These are phyloP conservation scores for Thalassiosira mediterranea DNA, from an alignment of 352 stramenopile species.

Conservation along the genomic window DNA sequence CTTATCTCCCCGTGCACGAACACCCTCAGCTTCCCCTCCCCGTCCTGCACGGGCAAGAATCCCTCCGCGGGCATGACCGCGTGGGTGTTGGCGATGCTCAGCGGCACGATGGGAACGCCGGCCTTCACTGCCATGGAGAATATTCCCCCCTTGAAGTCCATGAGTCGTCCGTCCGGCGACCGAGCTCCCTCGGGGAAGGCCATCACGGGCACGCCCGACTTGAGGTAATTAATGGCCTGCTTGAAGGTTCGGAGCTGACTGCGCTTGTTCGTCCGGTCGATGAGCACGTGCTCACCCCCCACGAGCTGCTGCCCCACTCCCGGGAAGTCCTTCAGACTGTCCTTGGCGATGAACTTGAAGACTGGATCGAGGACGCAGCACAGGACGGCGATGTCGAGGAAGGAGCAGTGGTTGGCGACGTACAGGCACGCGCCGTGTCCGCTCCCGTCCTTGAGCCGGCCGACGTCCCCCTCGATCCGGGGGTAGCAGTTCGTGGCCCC, in stretches of 20 bases:
- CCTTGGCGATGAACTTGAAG: slow-evolving; percentile 84
- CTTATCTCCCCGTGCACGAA: slow-evolving; percentile 73
- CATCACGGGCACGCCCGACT: slow-evolving; percentile 75
- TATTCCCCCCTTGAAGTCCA: slow-evolving; percentile 74
- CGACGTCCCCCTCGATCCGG: slow-evolving; percentile 50
- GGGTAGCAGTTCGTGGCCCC: slow-evolving; percentile 63
- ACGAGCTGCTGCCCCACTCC: slow-evolving; percentile 76
- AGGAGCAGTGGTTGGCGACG: slow-evolving; percentile 78
- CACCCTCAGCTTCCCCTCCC: slow-evolving; percentile 64
- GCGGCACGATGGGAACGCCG: slow-evolving; percentile 76
- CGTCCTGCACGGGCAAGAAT: slow-evolving; percentile 69
- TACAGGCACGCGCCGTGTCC: slow-evolving; percentile 62
- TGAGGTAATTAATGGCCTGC: slow-evolving; percentile 66
- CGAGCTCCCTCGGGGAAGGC: slow-evolving; percentile 76
- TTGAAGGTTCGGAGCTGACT: slow-evolving; percentile 79
- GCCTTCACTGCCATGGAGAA: slow-evolving; percentile 68
- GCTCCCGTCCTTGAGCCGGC: slow-evolving; percentile 18
- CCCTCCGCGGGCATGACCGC: slow-evolving; percentile 68
- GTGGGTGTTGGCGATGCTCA: slow-evolving; percentile 72
- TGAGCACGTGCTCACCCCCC: slow-evolving; percentile 77
- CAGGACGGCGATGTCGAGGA: slow-evolving; percentile 78
- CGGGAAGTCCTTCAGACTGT: slow-evolving; percentile 65
- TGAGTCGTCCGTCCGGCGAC: slow-evolving; percentile 64
- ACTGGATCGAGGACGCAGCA: slow-evolving; percentile 73
- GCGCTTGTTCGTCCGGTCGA: slow-evolving; percentile 68